A percentile compares a stretch with the other conserved stretches of the same genome.
Conservation (phyloP, 345 rosid genomes). For the Abelmoschus esculentus region DNA sequence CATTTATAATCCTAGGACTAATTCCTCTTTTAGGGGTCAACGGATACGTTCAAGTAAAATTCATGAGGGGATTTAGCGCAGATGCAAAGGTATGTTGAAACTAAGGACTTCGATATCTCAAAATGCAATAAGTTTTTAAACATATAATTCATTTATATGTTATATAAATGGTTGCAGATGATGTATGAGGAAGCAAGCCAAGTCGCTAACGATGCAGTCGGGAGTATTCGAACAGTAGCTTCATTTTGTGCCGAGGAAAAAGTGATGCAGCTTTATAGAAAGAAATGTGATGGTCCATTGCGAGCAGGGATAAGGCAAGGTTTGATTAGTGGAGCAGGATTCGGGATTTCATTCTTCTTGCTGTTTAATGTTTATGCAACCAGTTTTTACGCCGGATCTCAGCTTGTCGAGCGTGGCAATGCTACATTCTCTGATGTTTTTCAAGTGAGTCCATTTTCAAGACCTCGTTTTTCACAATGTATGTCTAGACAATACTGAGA, state of each 20-base stretch:
- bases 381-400: constrained; percentile 73
- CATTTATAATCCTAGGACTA: constrained; percentile 46
- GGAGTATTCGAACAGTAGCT: constrained; percentile 82
- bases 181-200: constrained; percentile 89
- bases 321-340: constrained; percentile 54
- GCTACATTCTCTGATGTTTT: constrained; percentile 56
- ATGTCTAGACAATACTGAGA: neutral
- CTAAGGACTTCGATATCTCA: neutral
- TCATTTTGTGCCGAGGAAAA: constrained; percentile 85
- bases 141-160: neutral
- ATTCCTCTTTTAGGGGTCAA: constrained; percentile 57
- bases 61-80: constrained; percentile 69
- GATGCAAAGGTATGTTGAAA: constrained; percentile 58
- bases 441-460: constrained; percentile 27
- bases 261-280: constrained; percentile 60
- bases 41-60: constrained; percentile 52
- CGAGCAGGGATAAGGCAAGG: constrained; percentile 64
- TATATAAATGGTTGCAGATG: constrained; percentile 30
- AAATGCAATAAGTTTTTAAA: neutral
- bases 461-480: neutral
- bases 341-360: constrained; percentile 61
- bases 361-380: constrained; percentile 46
- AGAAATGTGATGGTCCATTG: constrained; percentile 73
- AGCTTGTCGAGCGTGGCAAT: constrained; percentile 42
- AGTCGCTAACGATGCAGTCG: constrained; percentile 84